Evolutionary conservation across 176 grass and related monocot genomes (phyloP), one percentile per base, ranked within the genome.

Genomic region (Tuctoria greenei): DNA sequence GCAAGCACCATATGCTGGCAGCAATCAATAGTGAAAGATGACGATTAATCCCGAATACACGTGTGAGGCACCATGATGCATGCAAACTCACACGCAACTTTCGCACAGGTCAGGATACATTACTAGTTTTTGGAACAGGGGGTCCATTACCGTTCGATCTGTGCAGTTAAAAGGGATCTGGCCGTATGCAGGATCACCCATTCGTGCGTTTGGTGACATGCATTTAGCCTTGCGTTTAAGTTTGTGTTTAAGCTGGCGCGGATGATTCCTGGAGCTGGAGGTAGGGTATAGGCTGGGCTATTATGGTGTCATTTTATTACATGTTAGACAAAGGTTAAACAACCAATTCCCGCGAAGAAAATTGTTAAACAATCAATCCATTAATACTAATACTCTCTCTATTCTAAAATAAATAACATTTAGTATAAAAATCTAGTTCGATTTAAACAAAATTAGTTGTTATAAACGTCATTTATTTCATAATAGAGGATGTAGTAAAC

Each of bases 81-180:
- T 74, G 54, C 77, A 46, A 25, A 25, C 38, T 74, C 4, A 38
- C 39, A 43, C n/a, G n/a, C 34, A 36, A 4, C 66, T 64, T 77
- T 86, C 6, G 2, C 65, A 49, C 54, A 81, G 56, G 61, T 51
- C 47, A 31, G 3, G 31, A 31, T 31, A 31, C 31, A 31, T 31
- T 31, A 31, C 31, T 31, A 3, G 31, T 31, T 31, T 31, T 31
- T 31, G 21, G 18, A 27, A 2, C 16, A 3, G 43, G 26, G 31
- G 31, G 3, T 31, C 3, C 31, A 31, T 31, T 31, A 31, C 23
- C 2, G 26, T 26, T 72, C 0, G 23, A 70, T 61, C 38, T 39
- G 14, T 26, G 38, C 0, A 11, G 50, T n/a, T 50, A 63, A 16
- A 34, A 76, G 15, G 15, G 57, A 63, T 63, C 61, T 63, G 73